These are phyloP conservation scores for Aspergillus luchuensis DNA, from an alignment of 2,329 filamentous ascomycete species.

Conservation along the genomic window DNA sequence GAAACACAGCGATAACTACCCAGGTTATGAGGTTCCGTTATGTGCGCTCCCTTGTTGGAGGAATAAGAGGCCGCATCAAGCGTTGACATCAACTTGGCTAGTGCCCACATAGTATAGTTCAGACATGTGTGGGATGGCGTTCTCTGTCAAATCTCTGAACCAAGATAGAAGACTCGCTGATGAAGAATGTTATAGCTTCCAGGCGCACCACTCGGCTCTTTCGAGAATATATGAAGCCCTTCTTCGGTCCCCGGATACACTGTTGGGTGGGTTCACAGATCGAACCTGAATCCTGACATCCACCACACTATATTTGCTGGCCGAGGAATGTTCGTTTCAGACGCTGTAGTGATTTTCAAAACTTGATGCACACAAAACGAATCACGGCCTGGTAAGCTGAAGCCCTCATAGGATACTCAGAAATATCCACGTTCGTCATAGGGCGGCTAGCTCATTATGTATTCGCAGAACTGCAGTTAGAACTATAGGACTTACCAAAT, in stretches of 20 bases:
- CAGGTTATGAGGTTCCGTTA: conserved; percentile 21
- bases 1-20: conserved; percentile 18
- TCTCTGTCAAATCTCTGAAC: conserved; percentile 12
- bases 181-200: conserved; percentile 21
- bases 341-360: too few relatives aligned
- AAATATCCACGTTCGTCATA: too few relatives aligned
- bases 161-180: conserved; percentile 22
- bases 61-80: conserved; percentile 1
- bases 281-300: conserved; percentile 17
- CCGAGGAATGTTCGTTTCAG: too few relatives aligned
- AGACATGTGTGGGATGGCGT: conserved; percentile 14
- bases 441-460: too few relatives aligned
- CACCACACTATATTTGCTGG: too few relatives aligned
- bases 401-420: too few relatives aligned
- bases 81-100: conserved; percentile 40
- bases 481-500: too few relatives aligned
- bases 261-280: conserved; percentile 20
- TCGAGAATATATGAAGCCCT: conserved; percentile 23
- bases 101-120: conserved; percentile 29
- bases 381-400: too few relatives aligned
- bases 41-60: conserved; percentile 10
- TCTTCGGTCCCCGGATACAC: conserved; percentile 22
- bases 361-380: too few relatives aligned
- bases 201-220: conserved; percentile 13
- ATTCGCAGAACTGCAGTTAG: too few relatives aligned